Evolutionary conservation across 805 yeast species (phyloP).

Genomic region (Priceomyces melissophilus): DNA sequence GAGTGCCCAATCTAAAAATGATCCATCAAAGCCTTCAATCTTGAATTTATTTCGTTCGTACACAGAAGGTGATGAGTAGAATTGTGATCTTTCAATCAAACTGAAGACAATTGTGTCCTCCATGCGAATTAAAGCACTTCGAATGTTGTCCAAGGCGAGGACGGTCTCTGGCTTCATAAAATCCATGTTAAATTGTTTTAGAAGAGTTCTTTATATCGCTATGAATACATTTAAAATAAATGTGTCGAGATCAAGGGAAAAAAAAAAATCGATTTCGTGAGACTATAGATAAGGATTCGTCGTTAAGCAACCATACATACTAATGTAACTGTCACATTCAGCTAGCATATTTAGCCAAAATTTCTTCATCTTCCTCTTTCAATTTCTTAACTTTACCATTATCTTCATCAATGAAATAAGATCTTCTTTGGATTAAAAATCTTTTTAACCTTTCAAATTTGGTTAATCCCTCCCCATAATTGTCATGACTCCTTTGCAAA

Average conservation of each 20-base stretch:
- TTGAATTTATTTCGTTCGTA: slow-evolving; percentile 56
- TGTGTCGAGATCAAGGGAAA: background rate
- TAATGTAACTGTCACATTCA: no score
- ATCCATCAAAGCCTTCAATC: slow-evolving; percentile 69
- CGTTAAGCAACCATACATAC: background rate
- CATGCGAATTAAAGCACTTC: slow-evolving; percentile 84
- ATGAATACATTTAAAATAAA: background rate
- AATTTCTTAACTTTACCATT: slow-evolving; percentile 12
- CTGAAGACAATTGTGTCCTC: slow-evolving; percentile 94
- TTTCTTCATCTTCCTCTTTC: slow-evolving; percentile 24
- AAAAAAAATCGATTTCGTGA: no score
- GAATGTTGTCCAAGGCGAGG: slow-evolving; percentile 73
- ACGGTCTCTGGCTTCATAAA: slow-evolving; percentile 81
- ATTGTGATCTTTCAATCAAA: slow-evolving; percentile 90
- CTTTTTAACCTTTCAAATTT: slow-evolving; percentile 30
- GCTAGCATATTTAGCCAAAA: slow-evolving; percentile 31
- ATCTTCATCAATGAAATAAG: slow-evolving; percentile 18
- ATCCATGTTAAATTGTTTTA: slow-evolving; percentile 52
- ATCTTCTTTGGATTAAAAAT: slow-evolving; percentile 32
- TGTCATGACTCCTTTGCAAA: slow-evolving; percentile 21
- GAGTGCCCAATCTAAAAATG: slow-evolving; percentile 85
- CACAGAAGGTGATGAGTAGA: slow-evolving; percentile 68
- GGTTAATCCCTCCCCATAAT: slow-evolving; percentile 25
- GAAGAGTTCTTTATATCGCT: background rate
- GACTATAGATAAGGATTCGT: background rate